Conservation (phyloP, 768 basidiomycete genomes). For the Termitomyces sp. region DNA sequence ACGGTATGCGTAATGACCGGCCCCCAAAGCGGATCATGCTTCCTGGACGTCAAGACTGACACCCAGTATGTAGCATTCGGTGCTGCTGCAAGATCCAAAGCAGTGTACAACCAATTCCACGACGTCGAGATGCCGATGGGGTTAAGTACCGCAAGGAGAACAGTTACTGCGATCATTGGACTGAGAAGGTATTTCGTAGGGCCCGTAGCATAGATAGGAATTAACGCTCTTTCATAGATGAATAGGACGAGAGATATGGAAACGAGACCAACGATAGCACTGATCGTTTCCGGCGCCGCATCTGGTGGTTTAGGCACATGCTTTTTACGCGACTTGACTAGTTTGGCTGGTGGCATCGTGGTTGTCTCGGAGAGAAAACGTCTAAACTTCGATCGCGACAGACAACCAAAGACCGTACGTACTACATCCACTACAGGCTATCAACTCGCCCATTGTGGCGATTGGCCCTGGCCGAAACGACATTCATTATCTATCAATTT, state of each 20-base stretch:
- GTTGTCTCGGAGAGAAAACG: constrained; percentile 5
- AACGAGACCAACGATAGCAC: constrained; percentile 10
- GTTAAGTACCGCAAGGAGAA: constrained; percentile 35
- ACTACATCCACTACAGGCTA: too few relatives aligned
- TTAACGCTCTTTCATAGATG: constrained; percentile 59
- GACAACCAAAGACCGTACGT: too few relatives aligned
- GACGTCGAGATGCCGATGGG: constrained; percentile 33
- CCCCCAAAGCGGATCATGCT: constrained; percentile 50
- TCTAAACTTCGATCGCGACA: too few relatives aligned
- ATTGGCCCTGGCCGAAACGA: too few relatives aligned
- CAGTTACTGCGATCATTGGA: constrained; percentile 29
- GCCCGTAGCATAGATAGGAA: constrained; percentile 65
- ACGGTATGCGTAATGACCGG: constrained; percentile 54
- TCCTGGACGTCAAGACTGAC: constrained; percentile 55
- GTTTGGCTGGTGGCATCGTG: constrained; percentile 12
- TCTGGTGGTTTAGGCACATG: constrained; percentile 5
- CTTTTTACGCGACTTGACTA: neutral
- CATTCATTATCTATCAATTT: too few relatives aligned
- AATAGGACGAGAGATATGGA: constrained; percentile 57
- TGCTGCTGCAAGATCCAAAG: constrained; percentile 38
- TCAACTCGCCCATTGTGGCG: too few relatives aligned
- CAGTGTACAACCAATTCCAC: constrained; percentile 34
- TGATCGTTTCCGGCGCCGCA: constrained; percentile 5
- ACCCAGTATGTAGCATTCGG: constrained; percentile 70
- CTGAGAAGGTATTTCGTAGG: constrained; percentile 52